A percentile compares a stretch with the other conserved stretches of the same genome.
These are phyloP conservation scores for Paecilomyces formosus DNA, from an alignment of 2,329 filamentous ascomycete genomes.

Conservation along the genomic window DNA sequence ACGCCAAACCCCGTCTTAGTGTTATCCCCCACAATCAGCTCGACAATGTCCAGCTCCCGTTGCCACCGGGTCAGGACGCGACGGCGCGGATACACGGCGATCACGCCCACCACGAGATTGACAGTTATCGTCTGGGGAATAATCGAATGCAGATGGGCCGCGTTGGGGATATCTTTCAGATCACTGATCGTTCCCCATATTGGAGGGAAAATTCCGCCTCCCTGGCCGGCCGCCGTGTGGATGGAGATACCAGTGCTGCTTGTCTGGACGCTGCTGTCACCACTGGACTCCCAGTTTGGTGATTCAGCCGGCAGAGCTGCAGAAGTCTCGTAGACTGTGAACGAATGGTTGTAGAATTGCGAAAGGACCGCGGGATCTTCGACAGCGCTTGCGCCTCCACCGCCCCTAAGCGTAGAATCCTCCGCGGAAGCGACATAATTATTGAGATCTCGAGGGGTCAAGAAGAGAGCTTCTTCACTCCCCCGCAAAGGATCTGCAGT, in stretches of 20 bases:
- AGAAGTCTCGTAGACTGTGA: conserved; percentile 58
- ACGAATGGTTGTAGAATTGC: conserved; percentile 71
- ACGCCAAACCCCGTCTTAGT: conserved; percentile 73
- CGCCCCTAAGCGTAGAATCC: conserved; percentile 8
- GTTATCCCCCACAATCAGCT: conserved; percentile 77
- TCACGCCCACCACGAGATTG: conserved; percentile 72
- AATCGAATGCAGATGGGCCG: conserved; percentile 57
- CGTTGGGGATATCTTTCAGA: conserved; percentile 63
- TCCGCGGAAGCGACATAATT: background rate
- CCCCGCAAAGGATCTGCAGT: background rate
- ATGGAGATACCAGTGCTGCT: conserved; percentile 14
- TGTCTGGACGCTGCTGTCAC: conserved; percentile 16
- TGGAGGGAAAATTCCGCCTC: conserved; percentile 13
- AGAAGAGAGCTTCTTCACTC: conserved; percentile 16
- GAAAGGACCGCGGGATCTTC: conserved; percentile 38
- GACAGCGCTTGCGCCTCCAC: conserved; percentile 4
- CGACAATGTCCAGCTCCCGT: conserved; percentile 57
- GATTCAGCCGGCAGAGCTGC: conserved; percentile 16
- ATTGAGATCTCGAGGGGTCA: conserved; percentile 22
- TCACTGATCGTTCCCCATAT: conserved; percentile 49
- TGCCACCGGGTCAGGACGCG: conserved; percentile 55
- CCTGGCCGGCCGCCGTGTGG: conserved; percentile 3
- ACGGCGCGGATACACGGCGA: conserved; percentile 62
- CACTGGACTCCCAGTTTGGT: conserved; percentile 12
- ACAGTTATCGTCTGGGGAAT: conserved; percentile 74